Percentiles rank a stretch among this genome's conserved stretches.
These are phyloP conservation scores for Jatropha multifida DNA, from an alignment of 441 rosid genomes.

Conservation along the genomic window DNA sequence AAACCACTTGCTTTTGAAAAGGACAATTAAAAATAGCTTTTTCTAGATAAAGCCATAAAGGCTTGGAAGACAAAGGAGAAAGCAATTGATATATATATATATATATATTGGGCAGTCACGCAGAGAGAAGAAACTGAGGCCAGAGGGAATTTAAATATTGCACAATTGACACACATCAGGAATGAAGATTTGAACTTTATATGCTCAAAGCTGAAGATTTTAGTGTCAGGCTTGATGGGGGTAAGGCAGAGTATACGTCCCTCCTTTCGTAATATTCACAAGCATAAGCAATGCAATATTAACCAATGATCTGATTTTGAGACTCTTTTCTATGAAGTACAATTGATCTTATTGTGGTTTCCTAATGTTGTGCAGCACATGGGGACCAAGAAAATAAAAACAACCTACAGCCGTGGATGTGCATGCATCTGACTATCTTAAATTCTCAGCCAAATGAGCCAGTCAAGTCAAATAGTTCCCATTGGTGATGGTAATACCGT, in stretches of 20 bases:
- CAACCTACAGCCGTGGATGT: neutral
- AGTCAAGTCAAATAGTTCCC: slow-evolving; percentile 7
- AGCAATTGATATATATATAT: neutral
- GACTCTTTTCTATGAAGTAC: neutral
- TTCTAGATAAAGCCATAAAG: neutral
- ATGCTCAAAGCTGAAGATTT: neutral
- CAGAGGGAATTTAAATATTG: neutral
- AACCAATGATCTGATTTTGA: neutral
- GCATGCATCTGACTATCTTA: slow-evolving; percentile 7
- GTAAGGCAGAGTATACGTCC: neutral
- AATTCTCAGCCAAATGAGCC: neutral
- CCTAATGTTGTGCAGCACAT: slow-evolving; percentile 10
- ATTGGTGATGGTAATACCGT: neutral
- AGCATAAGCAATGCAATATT: neutral
- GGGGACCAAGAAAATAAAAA: neutral
- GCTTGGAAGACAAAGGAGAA: neutral
- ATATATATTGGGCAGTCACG: no score
- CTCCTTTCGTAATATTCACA: neutral
- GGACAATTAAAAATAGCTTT: neutral
- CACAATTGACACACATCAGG: neutral
- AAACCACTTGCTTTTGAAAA: slow-evolving; percentile 13
- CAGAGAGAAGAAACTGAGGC: neutral
- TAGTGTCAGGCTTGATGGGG: neutral
- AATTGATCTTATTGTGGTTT: neutral
- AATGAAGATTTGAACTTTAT: no score